Base-by-base conservation (phyloP, 2,329 filamentous ascomycete genomes). In the Aspergillus costaricaensis region DNA sequence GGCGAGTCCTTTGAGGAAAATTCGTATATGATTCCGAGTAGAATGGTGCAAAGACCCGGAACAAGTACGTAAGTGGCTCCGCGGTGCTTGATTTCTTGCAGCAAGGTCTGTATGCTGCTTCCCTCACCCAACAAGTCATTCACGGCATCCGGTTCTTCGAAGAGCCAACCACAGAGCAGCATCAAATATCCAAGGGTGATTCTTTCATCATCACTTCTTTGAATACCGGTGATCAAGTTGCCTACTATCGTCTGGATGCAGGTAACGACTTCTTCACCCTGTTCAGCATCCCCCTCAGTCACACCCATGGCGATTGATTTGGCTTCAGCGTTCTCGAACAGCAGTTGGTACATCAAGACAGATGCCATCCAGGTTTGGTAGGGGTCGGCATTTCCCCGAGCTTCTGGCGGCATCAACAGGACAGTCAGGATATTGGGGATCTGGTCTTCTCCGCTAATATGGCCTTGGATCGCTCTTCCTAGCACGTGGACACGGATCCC, bases 1-100 rank as follows among this genome's bases (percentile, higher is more conserved):
- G 95, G 92, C 0, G 94, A 98, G 76, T 99, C 95, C 73, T 96
- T 96, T 0, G 94, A 97, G 9, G 94, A 98, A 71, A 98, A 99
- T 71, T 99, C 95, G 73, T 98, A 99, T 4, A 95, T 84, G 19
- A 96, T 88, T 9, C 94, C 95, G 1, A 98, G 82, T 0, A 99
- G 80, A 72, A 92, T 87, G 15, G 92, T 90, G 72, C 90, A 92
- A 12, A 99, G 82, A 2, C 95, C 95, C 65, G 91, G 90, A 14
- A 94, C 83, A 32, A 96, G 80, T 19, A 85, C 81, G 61, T 87
- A 88, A 12, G 86, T 86, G 27, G 83, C 77, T 70, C 81, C 70
- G 66, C 83, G 79, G 62, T 88, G 85, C 64, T 88, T 88, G 43
- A 91, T 87, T 27, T 88, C 86, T 68, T 95, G 90, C 14, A 95